Evolutionary conservation across 2,329 filamentous ascomycete genomes (phyloP), one percentile per base, ranked within the genome.

Genomic region (Clarireedia paspali): DNA sequence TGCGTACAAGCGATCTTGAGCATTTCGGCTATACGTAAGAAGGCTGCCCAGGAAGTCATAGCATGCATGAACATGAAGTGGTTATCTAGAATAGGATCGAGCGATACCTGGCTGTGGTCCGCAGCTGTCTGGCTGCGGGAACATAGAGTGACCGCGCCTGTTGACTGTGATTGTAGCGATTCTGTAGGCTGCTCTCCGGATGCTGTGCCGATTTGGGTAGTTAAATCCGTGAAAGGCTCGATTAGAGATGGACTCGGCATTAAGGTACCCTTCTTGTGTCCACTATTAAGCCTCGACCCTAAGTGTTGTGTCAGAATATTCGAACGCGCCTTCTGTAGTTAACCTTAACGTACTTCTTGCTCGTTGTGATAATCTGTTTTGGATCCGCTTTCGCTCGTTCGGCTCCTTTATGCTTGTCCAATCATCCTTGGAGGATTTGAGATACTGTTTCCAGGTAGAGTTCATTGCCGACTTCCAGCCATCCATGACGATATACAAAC

Each of bases 331-430:
- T 42, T 15, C n/a, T 6, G 6, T 34, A 42, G 50, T 34, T 6
- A 44, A 57, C 45, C 30, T 34, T 9, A 20, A 17, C 55, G 20
- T 59, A 62, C 62, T 50, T 59, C 60, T 61, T 60, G 60, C 60
- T 53, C 67, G 55, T 51, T 67, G 65, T 20, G 65, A 64, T 36
- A 67, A 57, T 9, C 60, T 57, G 53, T 67, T 67, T 50, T 68
- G 62, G 24, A 58, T 47, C 30, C 59, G 56, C 53, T 64, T 65
- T 27, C 63, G 60, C 62, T 70, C 63, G 0, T 58, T 57, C 2
- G 63, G 63, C 49, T 66, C 66, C 10, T 62, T 66, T n/a, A 70
- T 62, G 15, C 64, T 65, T 7, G 64, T 67, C 68, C 68, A 71
- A 46, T 71, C 68, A 26, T 71, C 68, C 54, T 60, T 53, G 5